Evolutionary conservation across 345 rosid species (phyloP).

Genomic region (Populus deltoides): DNA sequence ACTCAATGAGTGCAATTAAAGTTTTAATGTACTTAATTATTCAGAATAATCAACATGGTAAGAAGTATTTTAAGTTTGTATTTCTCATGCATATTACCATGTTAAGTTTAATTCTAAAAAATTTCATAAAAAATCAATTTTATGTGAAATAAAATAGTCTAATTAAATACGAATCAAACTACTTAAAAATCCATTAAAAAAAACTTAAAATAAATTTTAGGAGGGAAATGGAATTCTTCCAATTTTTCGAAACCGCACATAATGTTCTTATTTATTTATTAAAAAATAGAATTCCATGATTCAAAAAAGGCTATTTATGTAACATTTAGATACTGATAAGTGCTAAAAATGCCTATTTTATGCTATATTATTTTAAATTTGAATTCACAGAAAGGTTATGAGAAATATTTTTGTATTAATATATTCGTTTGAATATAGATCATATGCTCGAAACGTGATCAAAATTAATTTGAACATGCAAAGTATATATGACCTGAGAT

Average conservation of each 20-base stretch:
- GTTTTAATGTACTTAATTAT: neutral
- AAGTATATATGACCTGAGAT: no score
- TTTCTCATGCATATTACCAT: neutral
- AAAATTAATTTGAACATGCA: no score
- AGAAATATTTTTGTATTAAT: neutral
- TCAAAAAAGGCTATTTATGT: neutral
- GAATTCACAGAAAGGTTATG: neutral
- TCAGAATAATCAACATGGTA: neutral
- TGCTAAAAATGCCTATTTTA: neutral
- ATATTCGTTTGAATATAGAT: neutral
- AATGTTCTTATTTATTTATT: no score
- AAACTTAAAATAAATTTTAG: no score
- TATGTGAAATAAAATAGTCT: neutral
- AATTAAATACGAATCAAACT: neutral
- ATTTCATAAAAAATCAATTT: neutral
- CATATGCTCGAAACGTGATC: no score
- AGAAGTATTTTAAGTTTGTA: neutral
- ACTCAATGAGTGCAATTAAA: neutral
- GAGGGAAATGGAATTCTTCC: no score
- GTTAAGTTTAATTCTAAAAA: neutral
- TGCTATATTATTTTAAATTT: neutral
- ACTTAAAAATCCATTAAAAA: no score
- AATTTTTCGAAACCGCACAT: no score
- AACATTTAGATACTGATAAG: neutral
- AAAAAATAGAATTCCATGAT: neutral